Conservation (phyloP, 2,329 filamentous ascomycete species). For the Cylindrodendrum hubeiense region DNA sequence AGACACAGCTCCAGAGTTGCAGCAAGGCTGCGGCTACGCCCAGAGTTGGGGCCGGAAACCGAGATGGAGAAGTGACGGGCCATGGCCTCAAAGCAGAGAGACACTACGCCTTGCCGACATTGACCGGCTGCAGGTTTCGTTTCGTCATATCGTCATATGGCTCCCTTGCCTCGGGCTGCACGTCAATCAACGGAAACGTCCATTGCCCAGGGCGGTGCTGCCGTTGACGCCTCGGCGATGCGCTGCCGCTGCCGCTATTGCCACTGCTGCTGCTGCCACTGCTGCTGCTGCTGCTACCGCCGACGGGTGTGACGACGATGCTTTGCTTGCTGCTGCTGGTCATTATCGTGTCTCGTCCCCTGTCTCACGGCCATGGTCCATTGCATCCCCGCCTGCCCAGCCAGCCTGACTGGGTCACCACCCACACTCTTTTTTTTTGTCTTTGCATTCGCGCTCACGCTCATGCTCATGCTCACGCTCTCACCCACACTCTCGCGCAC, state of each 20-base stretch:
- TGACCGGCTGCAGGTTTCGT: not conserved
- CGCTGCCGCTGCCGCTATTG: not conserved
- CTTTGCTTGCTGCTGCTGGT: not conserved
- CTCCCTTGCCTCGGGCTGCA: not conserved
- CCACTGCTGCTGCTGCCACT: not conserved
- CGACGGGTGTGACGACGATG: not conserved
- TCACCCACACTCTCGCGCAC: not conserved
- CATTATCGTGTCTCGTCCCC: not conserved
- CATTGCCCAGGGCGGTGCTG: not conserved
- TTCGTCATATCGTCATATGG: too few species aligned
- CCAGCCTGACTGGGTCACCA: constrained; percentile 8
- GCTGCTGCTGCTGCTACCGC: not conserved
- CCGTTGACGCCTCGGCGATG: not conserved
- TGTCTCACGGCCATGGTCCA: not conserved
- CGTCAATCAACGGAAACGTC: not conserved
- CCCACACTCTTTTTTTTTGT: not conserved
- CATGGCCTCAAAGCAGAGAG: not conserved
- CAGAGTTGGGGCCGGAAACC: not conserved
- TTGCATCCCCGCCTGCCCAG: not conserved
- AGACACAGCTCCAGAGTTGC: not conserved
- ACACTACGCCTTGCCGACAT: not conserved
- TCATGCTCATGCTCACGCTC: not conserved
- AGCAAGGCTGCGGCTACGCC: not conserved
- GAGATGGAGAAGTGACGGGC: not conserved
- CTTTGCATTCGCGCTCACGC: not conserved